These are phyloP conservation scores for Cladosporium phlei DNA, from an alignment of 2,329 filamentous ascomycete species.

Conservation along the genomic window DNA sequence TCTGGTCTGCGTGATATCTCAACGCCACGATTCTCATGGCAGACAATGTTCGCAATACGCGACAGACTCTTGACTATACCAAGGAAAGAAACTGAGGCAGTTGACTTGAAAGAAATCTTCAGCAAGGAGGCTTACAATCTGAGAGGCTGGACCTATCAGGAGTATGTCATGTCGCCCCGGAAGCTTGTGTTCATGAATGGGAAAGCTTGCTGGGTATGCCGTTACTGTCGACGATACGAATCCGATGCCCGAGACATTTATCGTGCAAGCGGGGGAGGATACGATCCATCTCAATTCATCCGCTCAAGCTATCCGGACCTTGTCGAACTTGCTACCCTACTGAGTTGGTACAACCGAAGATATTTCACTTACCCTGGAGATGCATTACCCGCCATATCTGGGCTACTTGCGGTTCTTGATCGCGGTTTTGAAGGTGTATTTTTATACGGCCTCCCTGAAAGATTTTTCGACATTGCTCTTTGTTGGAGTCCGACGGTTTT, in stretches of 20 bases:
- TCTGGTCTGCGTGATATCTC: background rate
- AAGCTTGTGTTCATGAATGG: background rate
- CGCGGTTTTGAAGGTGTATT: background rate
- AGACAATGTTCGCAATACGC: too few relatives aligned
- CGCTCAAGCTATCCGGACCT: background rate
- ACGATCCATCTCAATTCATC: too few relatives aligned
- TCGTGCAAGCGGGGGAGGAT: too few relatives aligned
- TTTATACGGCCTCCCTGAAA: conserved; percentile 2
- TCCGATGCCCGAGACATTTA: background rate
- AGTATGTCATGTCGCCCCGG: background rate
- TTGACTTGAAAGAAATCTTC: too few relatives aligned
- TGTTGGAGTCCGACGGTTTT: too few relatives aligned
- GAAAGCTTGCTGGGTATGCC: background rate
- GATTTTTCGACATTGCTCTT: background rate
- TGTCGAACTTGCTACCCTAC: background rate
- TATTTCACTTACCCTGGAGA: background rate
- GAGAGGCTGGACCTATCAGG: background rate
- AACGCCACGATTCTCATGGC: background rate
- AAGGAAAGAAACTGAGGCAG: too few relatives aligned
- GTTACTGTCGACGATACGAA: background rate
- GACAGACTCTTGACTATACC: too few relatives aligned
- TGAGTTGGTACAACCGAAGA: background rate
- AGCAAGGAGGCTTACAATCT: background rate
- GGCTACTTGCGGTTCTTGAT: background rate
- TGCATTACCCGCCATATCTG: background rate